phyloP scores from a whole-genome alignment of 495 filamentous ascomycete species.

The Glutinoglossum americanum region DNA sequence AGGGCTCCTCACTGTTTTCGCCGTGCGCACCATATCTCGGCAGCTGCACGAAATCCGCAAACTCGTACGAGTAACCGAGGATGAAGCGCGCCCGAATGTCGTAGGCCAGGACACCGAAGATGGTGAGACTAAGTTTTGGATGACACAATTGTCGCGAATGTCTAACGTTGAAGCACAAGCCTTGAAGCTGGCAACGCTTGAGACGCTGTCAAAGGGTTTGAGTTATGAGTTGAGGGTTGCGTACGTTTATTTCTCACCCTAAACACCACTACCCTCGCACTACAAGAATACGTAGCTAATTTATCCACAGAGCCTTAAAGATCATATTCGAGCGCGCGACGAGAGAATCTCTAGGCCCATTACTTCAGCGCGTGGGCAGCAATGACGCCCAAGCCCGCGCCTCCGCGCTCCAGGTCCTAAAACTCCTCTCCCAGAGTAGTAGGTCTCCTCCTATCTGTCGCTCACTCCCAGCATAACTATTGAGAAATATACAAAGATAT shows the following conservation, averaged over 20 bases:
- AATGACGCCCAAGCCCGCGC: not conserved
- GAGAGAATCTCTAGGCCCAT: not conserved
- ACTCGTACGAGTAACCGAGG: not conserved
- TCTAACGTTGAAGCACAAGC: slow-evolving; percentile 1
- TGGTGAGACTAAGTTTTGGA: not conserved
- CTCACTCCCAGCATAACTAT: not conserved
- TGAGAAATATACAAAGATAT: not conserved
- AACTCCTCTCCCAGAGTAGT: slow-evolving; percentile 3
- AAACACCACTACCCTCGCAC: not conserved
- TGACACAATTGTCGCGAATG: not conserved
- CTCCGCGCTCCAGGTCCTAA: slow-evolving; percentile 1
- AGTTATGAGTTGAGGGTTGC: slow-evolving; percentile 3
- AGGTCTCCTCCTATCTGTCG: not conserved
- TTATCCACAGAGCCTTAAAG: slow-evolving; percentile 1
- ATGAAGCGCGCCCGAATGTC: not conserved
- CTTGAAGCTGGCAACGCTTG: slow-evolving; percentile 4
- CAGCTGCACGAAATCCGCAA: not conserved
- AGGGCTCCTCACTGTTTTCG: slow-evolving; percentile 1
- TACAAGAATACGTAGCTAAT: not conserved
- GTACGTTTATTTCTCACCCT: not conserved
- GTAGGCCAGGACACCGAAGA: slow-evolving; percentile 6
- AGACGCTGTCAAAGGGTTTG: slow-evolving; percentile 2
- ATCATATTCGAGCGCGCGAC: slow-evolving; percentile 5
- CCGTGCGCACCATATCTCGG: not conserved
- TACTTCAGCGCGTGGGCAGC: slow-evolving; percentile 1